Conservation (phyloP, 768 basidiomycete species). For the Baorangia bicolor region DNA sequence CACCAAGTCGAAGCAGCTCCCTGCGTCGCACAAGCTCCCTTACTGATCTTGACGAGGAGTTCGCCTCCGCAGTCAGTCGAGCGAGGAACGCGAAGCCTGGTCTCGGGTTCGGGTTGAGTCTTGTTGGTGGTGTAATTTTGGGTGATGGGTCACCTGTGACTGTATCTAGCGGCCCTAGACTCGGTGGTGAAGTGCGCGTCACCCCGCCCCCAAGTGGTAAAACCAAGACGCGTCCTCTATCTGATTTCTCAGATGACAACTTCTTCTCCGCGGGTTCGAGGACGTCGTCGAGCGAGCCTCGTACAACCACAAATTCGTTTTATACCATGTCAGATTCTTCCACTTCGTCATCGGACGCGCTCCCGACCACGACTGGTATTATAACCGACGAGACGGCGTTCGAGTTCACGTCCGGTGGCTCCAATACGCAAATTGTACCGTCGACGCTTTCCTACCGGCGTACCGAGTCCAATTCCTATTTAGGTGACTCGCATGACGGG, state of each 20-base stretch:
- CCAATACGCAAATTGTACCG: conserved; percentile 45
- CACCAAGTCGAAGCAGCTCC: conserved; percentile 59
- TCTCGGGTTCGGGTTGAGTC: conserved; percentile 44
- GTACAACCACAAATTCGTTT: conserved; percentile 31
- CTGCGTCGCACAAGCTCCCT: conserved; percentile 68
- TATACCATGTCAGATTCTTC: conserved; percentile 36
- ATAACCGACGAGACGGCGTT: conserved; percentile 40
- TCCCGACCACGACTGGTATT: conserved; percentile 32
- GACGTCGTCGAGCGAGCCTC: conserved; percentile 31
- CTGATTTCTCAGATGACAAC: conserved; percentile 42
- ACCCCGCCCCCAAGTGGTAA: conserved; percentile 46
- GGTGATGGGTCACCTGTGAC: conserved; percentile 68
- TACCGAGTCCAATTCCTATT: conserved; percentile 53
- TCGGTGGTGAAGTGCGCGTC: conserved; percentile 41
- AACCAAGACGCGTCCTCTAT: conserved; percentile 29
- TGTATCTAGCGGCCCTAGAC: conserved; percentile 60
- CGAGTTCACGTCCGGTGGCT: conserved; percentile 37
- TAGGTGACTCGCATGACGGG: conserved; percentile 53
- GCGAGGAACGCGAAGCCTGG: conserved; percentile 43
- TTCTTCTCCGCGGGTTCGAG: conserved; percentile 45
- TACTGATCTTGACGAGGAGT: conserved; percentile 71
- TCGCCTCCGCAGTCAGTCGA: conserved; percentile 42
- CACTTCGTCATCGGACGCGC: conserved; percentile 26
- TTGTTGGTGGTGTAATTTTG: conserved; percentile 39
- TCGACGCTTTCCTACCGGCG: conserved; percentile 54